These are phyloP conservation scores for Gaultheria prostrata DNA, from an alignment of 148 eudicot genomes.

Conservation along the genomic window DNA sequence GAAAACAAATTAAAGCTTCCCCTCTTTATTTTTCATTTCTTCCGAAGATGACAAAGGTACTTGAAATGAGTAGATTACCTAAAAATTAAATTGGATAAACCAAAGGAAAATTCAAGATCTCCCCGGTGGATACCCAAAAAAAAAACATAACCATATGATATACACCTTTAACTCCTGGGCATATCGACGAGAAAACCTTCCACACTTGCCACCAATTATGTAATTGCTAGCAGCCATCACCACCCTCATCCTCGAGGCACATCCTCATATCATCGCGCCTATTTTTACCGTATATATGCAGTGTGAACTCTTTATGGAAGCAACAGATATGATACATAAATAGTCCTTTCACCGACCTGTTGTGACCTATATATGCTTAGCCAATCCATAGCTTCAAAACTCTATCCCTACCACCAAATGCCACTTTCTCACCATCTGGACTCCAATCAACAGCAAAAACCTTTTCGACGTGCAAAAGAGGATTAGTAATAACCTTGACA, in stretches of 20 bases:
- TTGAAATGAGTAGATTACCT: too few species aligned
- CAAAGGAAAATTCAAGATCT: background rate
- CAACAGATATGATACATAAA: background rate
- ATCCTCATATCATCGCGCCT: background rate
- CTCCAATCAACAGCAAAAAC: constrained; percentile 98
- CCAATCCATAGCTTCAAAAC: constrained; percentile 96
- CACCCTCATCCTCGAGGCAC: background rate
- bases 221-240: background rate
- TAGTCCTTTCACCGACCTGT: background rate
- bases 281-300: background rate
- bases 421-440: constrained; percentile 97
- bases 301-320: background rate
- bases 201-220: background rate
- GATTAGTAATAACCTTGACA: too few species aligned
- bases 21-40: too few species aligned
- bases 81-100: background rate
- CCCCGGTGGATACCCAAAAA: background rate
- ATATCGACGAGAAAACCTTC: background rate
- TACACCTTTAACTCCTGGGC: background rate
- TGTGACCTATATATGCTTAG: constrained; percentile 23
- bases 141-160: background rate
- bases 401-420: constrained; percentile 88
- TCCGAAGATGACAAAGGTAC: too few species aligned
- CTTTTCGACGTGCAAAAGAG: constrained; percentile 25
- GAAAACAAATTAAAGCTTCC: background rate